Conservation (phyloP, 176 grass and related monocot genomes). For the Canna indica region DNA sequence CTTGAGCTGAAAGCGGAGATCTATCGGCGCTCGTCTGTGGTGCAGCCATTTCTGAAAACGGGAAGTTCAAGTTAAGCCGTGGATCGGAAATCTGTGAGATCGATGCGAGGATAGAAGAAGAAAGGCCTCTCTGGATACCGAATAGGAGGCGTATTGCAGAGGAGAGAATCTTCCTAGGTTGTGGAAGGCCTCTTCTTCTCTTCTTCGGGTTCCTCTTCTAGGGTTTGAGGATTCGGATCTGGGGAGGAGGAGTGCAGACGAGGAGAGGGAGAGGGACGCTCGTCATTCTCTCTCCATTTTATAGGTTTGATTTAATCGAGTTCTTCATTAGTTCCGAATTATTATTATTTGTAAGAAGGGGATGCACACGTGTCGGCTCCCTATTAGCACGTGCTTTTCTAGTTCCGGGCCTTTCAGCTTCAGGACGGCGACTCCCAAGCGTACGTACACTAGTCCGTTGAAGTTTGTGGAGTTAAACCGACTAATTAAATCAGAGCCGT, state of each 20-base stretch:
- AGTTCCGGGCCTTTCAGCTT: too few relatives aligned
- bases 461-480: too few relatives aligned
- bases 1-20: constrained; percentile 51
- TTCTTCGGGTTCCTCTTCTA: neutral
- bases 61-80: neutral
- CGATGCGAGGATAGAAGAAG: neutral
- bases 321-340: too few relatives aligned
- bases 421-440: too few relatives aligned
- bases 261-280: neutral
- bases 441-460: too few relatives aligned
- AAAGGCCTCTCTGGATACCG: neutral
- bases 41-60: constrained; percentile 36
- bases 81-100: neutral
- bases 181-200: neutral
- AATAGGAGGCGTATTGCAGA: neutral
- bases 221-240: neutral
- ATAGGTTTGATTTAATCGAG: too few relatives aligned
- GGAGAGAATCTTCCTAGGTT: neutral
- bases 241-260: neutral
- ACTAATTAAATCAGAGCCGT: too few relatives aligned
- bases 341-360: too few relatives aligned
- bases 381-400: too few relatives aligned
- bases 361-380: too few relatives aligned
- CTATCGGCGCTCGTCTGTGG: constrained; percentile 22
- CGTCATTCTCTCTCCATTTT: neutral